Percentiles rank a stretch among this genome's conserved stretches.
phyloP scores from a whole-genome alignment of 257 asterid species.

The Schizonepeta tenuifolia region DNA sequence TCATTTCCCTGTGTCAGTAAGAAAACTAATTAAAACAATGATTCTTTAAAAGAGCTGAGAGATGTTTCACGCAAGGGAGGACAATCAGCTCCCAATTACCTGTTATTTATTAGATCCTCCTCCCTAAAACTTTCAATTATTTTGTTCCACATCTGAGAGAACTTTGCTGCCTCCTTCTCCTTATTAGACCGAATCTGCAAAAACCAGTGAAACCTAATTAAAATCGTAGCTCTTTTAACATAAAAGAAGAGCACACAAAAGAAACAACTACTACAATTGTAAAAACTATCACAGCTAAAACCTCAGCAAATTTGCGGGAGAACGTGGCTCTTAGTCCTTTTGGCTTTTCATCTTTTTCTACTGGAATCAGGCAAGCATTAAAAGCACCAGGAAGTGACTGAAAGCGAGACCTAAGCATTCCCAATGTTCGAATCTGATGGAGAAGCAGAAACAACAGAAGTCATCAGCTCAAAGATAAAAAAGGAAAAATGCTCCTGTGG shows the following conservation, averaged over 20 bases:
- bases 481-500: neutral
- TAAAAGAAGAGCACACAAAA: constrained; percentile 23
- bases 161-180: constrained; percentile 82
- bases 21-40: neutral
- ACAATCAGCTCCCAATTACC: constrained; percentile 41
- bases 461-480: constrained; percentile 32
- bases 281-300: constrained; percentile 35
- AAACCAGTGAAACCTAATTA: constrained; percentile 32
- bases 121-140: constrained; percentile 96
- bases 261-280: neutral
- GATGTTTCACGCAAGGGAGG: constrained; percentile 16
- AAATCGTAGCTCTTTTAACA: constrained; percentile 24
- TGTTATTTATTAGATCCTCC: constrained; percentile 87
- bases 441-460: constrained; percentile 30
- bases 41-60: constrained; percentile 5
- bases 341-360: constrained; percentile 63
- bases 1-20: constrained; percentile 70
- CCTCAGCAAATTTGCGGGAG: constrained; percentile 81
- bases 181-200: constrained; percentile 74
- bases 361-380: constrained; percentile 78
- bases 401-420: constrained; percentile 96
- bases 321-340: constrained; percentile 81
- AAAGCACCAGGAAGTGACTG: constrained; percentile 90
- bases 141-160: constrained; percentile 98
- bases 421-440: constrained; percentile 86